A percentile compares a stretch with the other conserved stretches of the same genome.
phyloP scores from a whole-genome alignment of 2,329 filamentous ascomycete genomes.

The Chrysoporthe deuterocubensis region DNA sequence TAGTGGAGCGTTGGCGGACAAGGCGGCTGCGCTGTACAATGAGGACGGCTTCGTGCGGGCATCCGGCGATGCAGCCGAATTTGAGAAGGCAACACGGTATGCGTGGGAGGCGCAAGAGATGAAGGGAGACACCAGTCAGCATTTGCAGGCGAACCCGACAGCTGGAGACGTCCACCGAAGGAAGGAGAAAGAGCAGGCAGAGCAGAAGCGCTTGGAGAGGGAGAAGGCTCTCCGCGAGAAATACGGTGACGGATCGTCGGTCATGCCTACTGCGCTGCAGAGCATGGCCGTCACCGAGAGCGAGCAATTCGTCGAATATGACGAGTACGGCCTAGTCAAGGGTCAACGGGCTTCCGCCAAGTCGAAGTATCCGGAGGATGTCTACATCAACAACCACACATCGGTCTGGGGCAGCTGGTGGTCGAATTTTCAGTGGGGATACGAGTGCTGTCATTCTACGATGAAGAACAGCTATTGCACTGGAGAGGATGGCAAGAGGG shows the following conservation, averaged over 20 bases:
- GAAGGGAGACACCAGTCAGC: conserved; percentile 76
- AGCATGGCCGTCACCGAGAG: conserved; percentile 75
- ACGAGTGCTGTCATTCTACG: conserved; percentile 89
- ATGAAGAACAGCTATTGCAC: conserved; percentile 98
- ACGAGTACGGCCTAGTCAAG: conserved; percentile 87
- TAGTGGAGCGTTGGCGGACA: conserved; percentile 77
- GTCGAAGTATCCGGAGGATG: conserved; percentile 91
- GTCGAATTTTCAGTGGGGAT: conserved; percentile 94
- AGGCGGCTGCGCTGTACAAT: conserved; percentile 80
- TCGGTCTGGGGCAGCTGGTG: conserved; percentile 98
- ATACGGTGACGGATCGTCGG: conserved; percentile 71
- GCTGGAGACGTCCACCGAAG: conserved; percentile 84
- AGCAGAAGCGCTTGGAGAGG: conserved; percentile 68
- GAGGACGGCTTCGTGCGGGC: conserved; percentile 91
- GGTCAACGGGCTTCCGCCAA: conserved; percentile 78
- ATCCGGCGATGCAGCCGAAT: conserved; percentile 90
- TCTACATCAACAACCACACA: conserved; percentile 87
- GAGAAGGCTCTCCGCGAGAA: conserved; percentile 76
- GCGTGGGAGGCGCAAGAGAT: conserved; percentile 95
- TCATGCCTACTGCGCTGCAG: conserved; percentile 64
- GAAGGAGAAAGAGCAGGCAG: conserved; percentile 75
- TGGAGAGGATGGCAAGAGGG: conserved; percentile 81
- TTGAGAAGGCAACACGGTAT: conserved; percentile 85
- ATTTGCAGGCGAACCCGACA: conserved; percentile 95
- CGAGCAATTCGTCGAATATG: conserved; percentile 91